phyloP scores from a whole-genome alignment of 2,329 filamentous ascomycete genomes.

The Grosmannia clavigera region DNA sequence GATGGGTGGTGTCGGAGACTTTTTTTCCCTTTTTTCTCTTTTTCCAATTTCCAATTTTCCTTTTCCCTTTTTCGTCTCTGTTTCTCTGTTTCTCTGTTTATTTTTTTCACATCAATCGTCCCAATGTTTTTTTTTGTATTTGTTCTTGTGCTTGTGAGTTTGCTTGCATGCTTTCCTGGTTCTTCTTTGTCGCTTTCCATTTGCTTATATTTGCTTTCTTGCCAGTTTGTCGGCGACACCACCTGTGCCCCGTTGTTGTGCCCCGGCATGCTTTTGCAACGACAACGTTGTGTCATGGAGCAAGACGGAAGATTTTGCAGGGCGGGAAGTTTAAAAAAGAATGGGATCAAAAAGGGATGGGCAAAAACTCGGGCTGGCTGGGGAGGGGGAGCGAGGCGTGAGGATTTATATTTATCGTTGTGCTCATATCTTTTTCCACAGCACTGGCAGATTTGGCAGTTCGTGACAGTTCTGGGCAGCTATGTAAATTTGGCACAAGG shows the following conservation, averaged over 20 bases:
- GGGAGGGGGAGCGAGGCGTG: slow-evolving; percentile 11
- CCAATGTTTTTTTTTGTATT: background rate
- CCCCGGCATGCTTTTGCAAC: background rate
- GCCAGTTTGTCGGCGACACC: background rate
- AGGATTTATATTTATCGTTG: slow-evolving; percentile 4
- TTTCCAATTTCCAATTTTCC: slow-evolving; percentile 6
- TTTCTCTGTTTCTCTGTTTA: background rate
- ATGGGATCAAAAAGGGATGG: slow-evolving; percentile 5
- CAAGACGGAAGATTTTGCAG: background rate
- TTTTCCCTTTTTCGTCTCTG: slow-evolving; percentile 2
- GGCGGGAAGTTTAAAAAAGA: background rate
- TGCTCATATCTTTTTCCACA: slow-evolving; percentile 10
- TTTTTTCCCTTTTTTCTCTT: slow-evolving; percentile 5
- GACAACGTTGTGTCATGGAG: background rate
- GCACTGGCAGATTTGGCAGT: background rate
- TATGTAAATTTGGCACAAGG: slow-evolving; percentile 1
- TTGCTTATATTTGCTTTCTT: background rate
- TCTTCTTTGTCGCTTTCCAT: background rate
- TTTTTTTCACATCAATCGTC: background rate
- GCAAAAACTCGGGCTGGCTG: slow-evolving; percentile 3
- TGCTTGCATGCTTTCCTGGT: background rate
- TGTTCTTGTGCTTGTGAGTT: background rate
- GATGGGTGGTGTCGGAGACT: slow-evolving; percentile 13
- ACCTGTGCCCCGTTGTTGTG: background rate
- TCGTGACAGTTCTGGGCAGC: background rate